phyloP scores from a whole-genome alignment of 768 basidiomycete genomes.

The Russula foetens region DNA sequence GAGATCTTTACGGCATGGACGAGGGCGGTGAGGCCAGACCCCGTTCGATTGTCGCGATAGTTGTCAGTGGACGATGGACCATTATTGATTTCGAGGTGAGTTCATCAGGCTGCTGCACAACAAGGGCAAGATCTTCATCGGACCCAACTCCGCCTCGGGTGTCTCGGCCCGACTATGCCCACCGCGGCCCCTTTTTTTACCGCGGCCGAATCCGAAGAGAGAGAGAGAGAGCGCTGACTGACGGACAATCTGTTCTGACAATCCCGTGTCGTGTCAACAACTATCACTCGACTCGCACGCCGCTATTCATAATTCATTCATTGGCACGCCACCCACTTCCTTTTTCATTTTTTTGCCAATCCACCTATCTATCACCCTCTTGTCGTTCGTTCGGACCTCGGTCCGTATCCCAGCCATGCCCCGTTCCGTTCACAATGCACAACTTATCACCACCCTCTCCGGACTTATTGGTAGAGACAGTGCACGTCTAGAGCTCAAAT shows the following conservation, averaged over 20 bases:
- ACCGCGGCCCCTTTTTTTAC: neutral
- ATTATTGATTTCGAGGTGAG: constrained; percentile 3
- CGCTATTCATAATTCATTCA: too few relatives aligned
- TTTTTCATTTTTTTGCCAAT: neutral
- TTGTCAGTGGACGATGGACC: too few relatives aligned
- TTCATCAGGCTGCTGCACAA: neutral
- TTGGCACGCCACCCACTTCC: neutral
- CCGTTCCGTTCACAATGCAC: neutral
- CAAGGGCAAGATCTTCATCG: neutral
- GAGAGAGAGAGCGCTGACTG: too few relatives aligned
- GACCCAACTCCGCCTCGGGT: constrained; percentile 8
- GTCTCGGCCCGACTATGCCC: neutral
- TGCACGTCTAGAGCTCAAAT: constrained; percentile 38
- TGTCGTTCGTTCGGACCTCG: neutral
- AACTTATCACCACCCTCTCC: constrained; percentile 27
- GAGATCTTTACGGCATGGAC: neutral
- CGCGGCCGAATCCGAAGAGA: too few relatives aligned
- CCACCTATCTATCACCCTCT: too few relatives aligned
- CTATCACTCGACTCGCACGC: too few relatives aligned
- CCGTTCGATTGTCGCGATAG: too few relatives aligned
- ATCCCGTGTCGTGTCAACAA: too few relatives aligned
- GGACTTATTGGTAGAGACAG: constrained; percentile 28
- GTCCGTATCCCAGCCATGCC: neutral
- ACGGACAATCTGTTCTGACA: too few relatives aligned
- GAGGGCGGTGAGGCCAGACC: too few relatives aligned